Percentiles rank a stretch among this genome's conserved stretches.
These are phyloP conservation scores for Sparassis latifolia DNA, from an alignment of 1,284 basidiomycete genomes.

Conservation along the genomic window DNA sequence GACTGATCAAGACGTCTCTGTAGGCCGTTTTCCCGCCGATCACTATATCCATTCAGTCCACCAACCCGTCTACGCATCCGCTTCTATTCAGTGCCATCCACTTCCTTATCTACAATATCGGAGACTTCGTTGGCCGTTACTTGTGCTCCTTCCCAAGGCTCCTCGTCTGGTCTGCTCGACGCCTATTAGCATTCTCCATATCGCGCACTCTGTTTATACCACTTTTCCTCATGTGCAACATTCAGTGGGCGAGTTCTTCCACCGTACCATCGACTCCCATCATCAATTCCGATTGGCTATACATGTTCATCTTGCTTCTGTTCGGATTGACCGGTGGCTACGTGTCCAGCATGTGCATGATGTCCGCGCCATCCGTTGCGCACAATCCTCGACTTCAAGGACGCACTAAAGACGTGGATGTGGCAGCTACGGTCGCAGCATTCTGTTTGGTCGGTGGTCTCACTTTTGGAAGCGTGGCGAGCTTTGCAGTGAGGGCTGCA, in stretches of 20 bases:
- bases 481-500: constrained; percentile 67
- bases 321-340: constrained; percentile 82
- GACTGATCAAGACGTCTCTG: not conserved
- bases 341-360: constrained; percentile 61
- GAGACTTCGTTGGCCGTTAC: constrained; percentile 75
- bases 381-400: constrained; percentile 65
- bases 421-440: constrained; percentile 74
- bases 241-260: constrained; percentile 40
- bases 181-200: constrained; percentile 58
- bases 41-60: constrained; percentile 68
- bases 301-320: constrained; percentile 64
- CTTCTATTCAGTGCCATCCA: constrained; percentile 66
- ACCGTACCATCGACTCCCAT: constrained; percentile 31
- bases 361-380: constrained; percentile 64
- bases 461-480: constrained; percentile 65
- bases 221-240: constrained; percentile 79
- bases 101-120: constrained; percentile 69
- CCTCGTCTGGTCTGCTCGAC: constrained; percentile 58
- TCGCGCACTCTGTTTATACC: constrained; percentile 77
- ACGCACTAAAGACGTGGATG: constrained; percentile 69
- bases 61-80: constrained; percentile 50
- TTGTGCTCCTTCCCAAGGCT: constrained; percentile 62
- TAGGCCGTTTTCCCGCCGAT: constrained; percentile 85
- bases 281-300: constrained; percentile 69
- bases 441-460: constrained; percentile 79